Evolutionary conservation across 306 rosid species (phyloP).

Genomic region (Sophora flavescens): DNA sequence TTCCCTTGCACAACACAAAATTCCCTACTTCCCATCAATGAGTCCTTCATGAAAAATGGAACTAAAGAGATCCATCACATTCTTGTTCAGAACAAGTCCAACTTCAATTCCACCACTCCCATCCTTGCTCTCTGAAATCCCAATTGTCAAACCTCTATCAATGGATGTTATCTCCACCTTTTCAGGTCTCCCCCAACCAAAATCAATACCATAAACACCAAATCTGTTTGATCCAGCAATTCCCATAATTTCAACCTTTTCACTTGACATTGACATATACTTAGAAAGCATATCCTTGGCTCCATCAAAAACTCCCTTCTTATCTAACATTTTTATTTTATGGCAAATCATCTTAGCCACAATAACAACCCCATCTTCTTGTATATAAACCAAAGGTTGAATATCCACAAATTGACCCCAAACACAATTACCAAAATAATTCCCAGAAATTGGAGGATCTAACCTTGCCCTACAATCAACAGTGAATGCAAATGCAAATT

Average conservation of each 20-base stretch:
- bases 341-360: slow-evolving; percentile 22
- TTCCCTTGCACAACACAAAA: neutral
- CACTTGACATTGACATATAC: accelerated
- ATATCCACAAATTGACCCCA: neutral
- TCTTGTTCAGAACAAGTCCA: slow-evolving; percentile 31
- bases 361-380: slow-evolving; percentile 30
- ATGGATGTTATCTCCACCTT: slow-evolving; percentile 55
- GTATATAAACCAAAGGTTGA: neutral
- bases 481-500: neutral
- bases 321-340: neutral
- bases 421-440: slow-evolving; percentile 40
- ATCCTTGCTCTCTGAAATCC: slow-evolving; percentile 43
- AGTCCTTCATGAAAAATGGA: slow-evolving; percentile 37
- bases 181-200: slow-evolving; percentile 60
- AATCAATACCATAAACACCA: slow-evolving; percentile 53
- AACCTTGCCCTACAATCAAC: slow-evolving; percentile 41
- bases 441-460: slow-evolving; percentile 38
- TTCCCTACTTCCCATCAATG: neutral
- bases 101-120: slow-evolving; percentile 50
- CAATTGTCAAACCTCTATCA: slow-evolving; percentile 43
- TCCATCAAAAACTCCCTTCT: neutral
- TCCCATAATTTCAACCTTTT: neutral
- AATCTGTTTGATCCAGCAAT: slow-evolving; percentile 58
- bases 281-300: neutral
- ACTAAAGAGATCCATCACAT: slow-evolving; percentile 33